phyloP scores from a whole-genome alignment of 108 stramenopile species.

The Asterionellopsis glacialis region DNA sequence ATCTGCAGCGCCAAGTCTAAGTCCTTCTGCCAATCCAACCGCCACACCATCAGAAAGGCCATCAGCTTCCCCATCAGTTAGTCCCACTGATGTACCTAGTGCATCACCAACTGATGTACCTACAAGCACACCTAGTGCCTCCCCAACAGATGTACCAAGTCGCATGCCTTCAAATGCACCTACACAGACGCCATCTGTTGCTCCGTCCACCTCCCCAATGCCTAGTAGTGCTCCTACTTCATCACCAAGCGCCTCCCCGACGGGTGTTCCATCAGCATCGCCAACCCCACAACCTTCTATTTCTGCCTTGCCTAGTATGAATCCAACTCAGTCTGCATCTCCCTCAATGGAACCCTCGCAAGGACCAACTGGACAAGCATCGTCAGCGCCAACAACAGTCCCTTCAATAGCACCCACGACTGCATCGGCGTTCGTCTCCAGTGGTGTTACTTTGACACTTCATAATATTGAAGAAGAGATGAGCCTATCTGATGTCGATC shows the following conservation, averaged over 20 bases:
- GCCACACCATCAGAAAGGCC: constrained; percentile 10
- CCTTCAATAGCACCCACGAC: constrained; percentile 2
- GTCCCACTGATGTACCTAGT: not conserved
- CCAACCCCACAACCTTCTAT: not conserved
- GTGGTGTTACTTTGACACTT: no score
- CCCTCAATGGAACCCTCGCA: no score
- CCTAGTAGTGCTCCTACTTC: not conserved
- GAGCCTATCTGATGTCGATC: no score
- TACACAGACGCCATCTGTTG: constrained; percentile 1
- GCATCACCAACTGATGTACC: not conserved
- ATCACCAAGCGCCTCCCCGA: not conserved
- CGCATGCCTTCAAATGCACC: not conserved
- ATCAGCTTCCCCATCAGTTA: constrained; percentile 2
- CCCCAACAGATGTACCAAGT: constrained; percentile 4
- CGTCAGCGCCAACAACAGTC: not conserved
- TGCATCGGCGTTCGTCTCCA: no score
- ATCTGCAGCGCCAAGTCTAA: not conserved
- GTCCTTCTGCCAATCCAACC: constrained; percentile 7
- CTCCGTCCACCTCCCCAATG: constrained; percentile 1
- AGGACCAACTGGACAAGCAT: not conserved
- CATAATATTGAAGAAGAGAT: no score
- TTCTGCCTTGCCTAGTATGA: not conserved
- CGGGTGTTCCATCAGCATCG: not conserved
- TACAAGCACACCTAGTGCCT: not conserved
- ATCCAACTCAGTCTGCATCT: not conserved